Evolutionary conservation across 805 yeast genomes (phyloP), one percentile per base, ranked within the genome.

Genomic region (Danielozyma ontarioensis): DNA sequence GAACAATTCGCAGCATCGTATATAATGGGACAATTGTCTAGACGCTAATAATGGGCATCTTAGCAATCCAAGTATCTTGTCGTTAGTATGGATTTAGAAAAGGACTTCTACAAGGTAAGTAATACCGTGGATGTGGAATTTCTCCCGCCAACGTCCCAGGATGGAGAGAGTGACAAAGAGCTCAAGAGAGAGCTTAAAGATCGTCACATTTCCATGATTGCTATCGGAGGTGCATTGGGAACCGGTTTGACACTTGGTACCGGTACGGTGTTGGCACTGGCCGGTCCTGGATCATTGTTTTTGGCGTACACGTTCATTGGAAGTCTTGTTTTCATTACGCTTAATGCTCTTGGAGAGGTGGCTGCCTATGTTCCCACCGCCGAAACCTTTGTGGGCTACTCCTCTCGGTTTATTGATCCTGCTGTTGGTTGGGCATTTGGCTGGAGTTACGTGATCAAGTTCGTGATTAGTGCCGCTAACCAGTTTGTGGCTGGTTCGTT

Each of bases 171-270:
- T n/a, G n/a, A n/a, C n/a, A n/a, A n/a, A n/a, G n/a, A n/a, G n/a
- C 22, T 19, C 10, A 10, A 6, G 10, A 30, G 67, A 39, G 60
- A 59, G 32, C 50, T 70, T 38, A 62, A 70, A 41, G 72, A 83
- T 30, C 56, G 87, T 33, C 87, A 80, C 49, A 68, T 79, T 41
- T 70, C 78, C 35, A 77, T 81, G 83, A 77, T 81, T 50, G 83
- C 93, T 42, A 76, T 85, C 44, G 94, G 93, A 45, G 90, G 93
- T 45, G 84, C 90, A 6, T 59, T 84, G 33, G 93, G 93, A 35
- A 83, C 93, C 1, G 94, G 89, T 50, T 66, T 84, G 36, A 64
- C 84, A 43, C 80, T 84, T 44, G 87, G 89, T 48, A 80, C 89
- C 3, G 87, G 88, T 36, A 61, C 77, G 12, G 79, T 89, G 1